These are phyloP conservation scores for Emydomyces testavorans DNA, from an alignment of 2,329 filamentous ascomycete genomes.

Conservation along the genomic window DNA sequence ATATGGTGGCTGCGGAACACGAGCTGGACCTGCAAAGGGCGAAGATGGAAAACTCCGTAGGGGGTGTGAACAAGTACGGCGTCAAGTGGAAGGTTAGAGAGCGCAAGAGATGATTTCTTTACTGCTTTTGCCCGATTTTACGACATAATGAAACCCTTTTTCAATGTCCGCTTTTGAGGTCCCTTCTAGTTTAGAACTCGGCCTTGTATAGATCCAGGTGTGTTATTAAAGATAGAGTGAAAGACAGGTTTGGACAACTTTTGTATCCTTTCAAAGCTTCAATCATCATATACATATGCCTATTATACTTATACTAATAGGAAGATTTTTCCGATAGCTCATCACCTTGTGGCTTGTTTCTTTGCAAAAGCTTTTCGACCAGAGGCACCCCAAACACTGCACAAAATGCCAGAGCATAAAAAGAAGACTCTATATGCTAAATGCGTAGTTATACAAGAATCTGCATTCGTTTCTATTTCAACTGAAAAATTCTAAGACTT, in stretches of 20 bases:
- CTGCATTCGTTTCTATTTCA: too few relatives aligned
- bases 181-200: neutral
- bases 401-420: too few relatives aligned
- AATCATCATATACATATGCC: too few relatives aligned
- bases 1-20: conserved; percentile 45
- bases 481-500: neutral
- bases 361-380: too few relatives aligned
- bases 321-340: too few relatives aligned
- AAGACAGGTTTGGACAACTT: neutral
- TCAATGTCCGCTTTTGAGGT: neutral
- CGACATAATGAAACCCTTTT: conserved; percentile 7
- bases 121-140: neutral
- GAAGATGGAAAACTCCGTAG: conserved; percentile 49
- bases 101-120: conserved; percentile 41
- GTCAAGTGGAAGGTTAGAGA: conserved; percentile 54
- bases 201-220: conserved; percentile 6
- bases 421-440: too few relatives aligned
- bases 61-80: conserved; percentile 52
- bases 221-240: too few relatives aligned
- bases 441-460: too few relatives aligned
- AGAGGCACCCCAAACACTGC: too few relatives aligned
- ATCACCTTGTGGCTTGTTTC: too few relatives aligned
- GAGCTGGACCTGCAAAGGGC: conserved; percentile 49
- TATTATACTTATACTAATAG: too few relatives aligned
- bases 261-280: too few relatives aligned